Evolutionary conservation across 2,329 filamentous ascomycete genomes (phyloP), one percentile per base, ranked within the genome.

Genomic region (Fusarium illudens): DNA sequence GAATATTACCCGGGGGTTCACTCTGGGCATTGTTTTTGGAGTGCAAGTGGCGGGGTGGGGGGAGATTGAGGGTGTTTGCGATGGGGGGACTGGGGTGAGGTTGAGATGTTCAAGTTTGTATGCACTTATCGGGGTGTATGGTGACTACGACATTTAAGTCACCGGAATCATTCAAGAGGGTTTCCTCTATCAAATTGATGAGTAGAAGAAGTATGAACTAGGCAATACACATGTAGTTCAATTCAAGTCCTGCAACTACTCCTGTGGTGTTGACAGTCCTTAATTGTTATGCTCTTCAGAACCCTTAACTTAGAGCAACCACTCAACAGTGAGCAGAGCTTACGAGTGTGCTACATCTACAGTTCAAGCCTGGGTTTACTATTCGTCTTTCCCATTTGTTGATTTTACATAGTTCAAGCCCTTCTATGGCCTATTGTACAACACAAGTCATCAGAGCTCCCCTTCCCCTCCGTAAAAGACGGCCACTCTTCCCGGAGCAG

Each of bases 1-100:
- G 83, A 99, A 97, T 74, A 98, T 88, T 62, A 91, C 84, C 58
- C 84, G 67, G 29, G 64, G 67, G 61, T 42, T 56, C 25, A 60
- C n/a, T 22, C 55, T 65, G 4, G 64, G 48, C 62, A 67, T 68
- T 5, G 30, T 52, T 33, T 29, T 25, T n/a, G 20, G 15, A 33
- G 4, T 15, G 13, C 8, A 27, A 51, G 37, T 36, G 42, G 29
- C 7, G 9, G 53, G 9, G 22, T 20, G 33, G 17, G 34, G 17
- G 20, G 33, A 17, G 37, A 13, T 42, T 49, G 44, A n/a, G 30
- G 39, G 22, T 11, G 13, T 12, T 46, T 44, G 39, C 36, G 32
- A 29, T 52, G 22, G 15, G 10, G 20, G 20, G 20, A 33, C 25
- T 52, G 13, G 37, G 32, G 53, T 46, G 48, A 59, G 48, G 49